Conservation (phyloP, 2,329 filamentous ascomycete genomes). For the Aspergillus thermomutatus region DNA sequence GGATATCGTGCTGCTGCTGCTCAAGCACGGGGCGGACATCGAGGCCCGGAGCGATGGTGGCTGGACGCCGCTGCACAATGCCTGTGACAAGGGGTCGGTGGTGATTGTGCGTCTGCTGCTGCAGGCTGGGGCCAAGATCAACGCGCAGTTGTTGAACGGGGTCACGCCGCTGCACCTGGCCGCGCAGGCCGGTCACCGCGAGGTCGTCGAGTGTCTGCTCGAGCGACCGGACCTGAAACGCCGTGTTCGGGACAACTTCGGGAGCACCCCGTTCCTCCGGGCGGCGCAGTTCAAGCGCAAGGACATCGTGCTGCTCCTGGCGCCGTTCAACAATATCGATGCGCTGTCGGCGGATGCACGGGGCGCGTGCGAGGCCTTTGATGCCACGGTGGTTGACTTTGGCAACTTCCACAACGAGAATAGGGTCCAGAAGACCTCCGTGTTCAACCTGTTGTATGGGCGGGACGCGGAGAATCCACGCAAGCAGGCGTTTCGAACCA, state of each 20-base stretch:
- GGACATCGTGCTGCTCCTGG: conserved; percentile 34
- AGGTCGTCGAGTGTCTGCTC: conserved; percentile 35
- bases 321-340: conserved; percentile 36
- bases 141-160: conserved; percentile 37
- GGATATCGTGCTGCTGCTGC: conserved; percentile 38
- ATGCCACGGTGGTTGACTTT: conserved; percentile 54
- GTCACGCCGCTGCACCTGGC: conserved; percentile 40
- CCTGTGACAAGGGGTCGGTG: conserved; percentile 49
- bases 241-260: conserved; percentile 36
- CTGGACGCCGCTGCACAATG: conserved; percentile 55
- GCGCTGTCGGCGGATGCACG: conserved; percentile 38
- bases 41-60: conserved; percentile 49
- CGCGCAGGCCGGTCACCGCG: conserved; percentile 37
- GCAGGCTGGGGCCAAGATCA: conserved; percentile 32
- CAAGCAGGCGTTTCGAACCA: conserved; percentile 47
- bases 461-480: conserved; percentile 44
- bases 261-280: conserved; percentile 40
- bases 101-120: conserved; percentile 46
- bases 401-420: conserved; percentile 43
- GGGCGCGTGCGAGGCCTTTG: conserved; percentile 47
- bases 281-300: conserved; percentile 39
- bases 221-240: conserved; percentile 30
- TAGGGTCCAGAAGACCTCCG: conserved; percentile 47
- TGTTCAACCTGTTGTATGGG: conserved; percentile 53
- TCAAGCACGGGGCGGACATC: conserved; percentile 45